Percentiles rank a stretch among this genome's conserved stretches.
These are phyloP conservation scores for Alternaria triticimaculans DNA, from an alignment of 2,329 filamentous ascomycete species.

Conservation along the genomic window DNA sequence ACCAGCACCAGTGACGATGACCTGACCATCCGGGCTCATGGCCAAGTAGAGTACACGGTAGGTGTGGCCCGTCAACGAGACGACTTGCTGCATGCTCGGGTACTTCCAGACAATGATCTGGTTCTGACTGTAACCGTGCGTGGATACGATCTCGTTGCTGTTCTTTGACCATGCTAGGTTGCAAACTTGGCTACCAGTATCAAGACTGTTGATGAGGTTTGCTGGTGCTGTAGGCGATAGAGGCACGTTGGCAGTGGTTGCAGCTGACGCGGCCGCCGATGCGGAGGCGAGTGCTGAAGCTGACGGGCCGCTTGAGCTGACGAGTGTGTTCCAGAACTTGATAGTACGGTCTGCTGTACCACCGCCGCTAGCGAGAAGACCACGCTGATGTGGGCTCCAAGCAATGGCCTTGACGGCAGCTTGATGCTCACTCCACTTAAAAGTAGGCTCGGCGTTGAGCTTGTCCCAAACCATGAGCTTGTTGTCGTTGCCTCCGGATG, in stretches of 20 bases:
- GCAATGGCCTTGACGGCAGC: slow-evolving; percentile 97
- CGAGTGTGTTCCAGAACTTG: slow-evolving; percentile 95
- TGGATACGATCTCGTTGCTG: slow-evolving; percentile 95
- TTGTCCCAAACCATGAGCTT: slow-evolving; percentile 99
- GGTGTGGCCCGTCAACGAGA: slow-evolving; percentile 92
- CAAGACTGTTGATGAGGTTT: slow-evolving; percentile 75
- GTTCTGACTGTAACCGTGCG: slow-evolving; percentile 96
- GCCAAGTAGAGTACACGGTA: slow-evolving; percentile 95
- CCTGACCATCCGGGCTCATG: slow-evolving; percentile 94
- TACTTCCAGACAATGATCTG: slow-evolving; percentile 99
- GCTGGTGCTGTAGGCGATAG: slow-evolving; percentile 45
- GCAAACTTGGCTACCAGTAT: slow-evolving; percentile 98
- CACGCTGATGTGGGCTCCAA: slow-evolving; percentile 95
- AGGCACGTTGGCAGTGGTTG: slow-evolving; percentile 39
- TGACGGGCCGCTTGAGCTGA: slow-evolving; percentile 63
- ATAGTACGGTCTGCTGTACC: slow-evolving; percentile 95
- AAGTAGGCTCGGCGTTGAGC: slow-evolving; percentile 86
- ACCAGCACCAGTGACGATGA: slow-evolving; percentile 93
- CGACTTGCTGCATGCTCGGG: slow-evolving; percentile 96
- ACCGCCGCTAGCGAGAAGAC: slow-evolving; percentile 91
- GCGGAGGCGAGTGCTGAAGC: slow-evolving; percentile 51
- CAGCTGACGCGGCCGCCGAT: slow-evolving; percentile 42
- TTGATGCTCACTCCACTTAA: slow-evolving; percentile 93
- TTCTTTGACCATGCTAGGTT: slow-evolving; percentile 98
- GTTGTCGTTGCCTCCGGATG: slow-evolving; percentile 97